Conservation (phyloP, 169 alveolate species). For the Besnoitia besnoiti region DNA sequence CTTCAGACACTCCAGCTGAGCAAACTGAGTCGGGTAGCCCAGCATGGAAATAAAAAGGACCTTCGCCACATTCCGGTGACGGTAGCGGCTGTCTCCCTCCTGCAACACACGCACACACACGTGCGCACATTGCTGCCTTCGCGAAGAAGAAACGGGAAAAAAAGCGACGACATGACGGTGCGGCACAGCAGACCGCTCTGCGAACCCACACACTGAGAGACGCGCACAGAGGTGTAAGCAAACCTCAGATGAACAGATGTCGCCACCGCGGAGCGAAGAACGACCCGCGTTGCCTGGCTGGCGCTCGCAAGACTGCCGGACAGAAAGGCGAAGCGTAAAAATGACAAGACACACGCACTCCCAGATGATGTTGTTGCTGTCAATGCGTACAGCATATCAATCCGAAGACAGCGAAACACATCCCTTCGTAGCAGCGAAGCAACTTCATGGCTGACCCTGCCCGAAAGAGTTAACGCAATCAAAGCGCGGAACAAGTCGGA, state of each 20-base stretch:
- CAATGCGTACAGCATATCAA: too few relatives aligned
- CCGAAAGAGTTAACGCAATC: not conserved
- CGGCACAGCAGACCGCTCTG: too few relatives aligned
- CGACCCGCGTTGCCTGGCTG: too few relatives aligned
- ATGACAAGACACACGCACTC: too few relatives aligned
- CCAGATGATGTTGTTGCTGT: too few relatives aligned
- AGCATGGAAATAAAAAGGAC: slow-evolving; percentile 95
- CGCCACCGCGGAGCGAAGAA: too few relatives aligned
- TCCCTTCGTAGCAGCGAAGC: not conserved
- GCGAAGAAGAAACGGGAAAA: not conserved
- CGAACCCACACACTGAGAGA: too few relatives aligned
- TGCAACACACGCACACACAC: not conserved
- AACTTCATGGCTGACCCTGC: not conserved
- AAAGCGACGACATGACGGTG: not conserved
- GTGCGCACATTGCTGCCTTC: too few relatives aligned
- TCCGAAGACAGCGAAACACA: not conserved
- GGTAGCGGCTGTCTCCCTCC: slow-evolving; percentile 83
- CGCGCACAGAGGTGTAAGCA: too few relatives aligned
- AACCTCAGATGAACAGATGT: too few relatives aligned
- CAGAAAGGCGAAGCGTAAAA: too few relatives aligned
- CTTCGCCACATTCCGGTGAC: slow-evolving; percentile 98
- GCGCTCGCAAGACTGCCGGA: too few relatives aligned
- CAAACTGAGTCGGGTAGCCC: slow-evolving; percentile 97
- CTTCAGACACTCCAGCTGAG: slow-evolving; percentile 97
- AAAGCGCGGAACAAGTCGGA: not conserved